Evolutionary conservation across 108 stramenopile genomes (phyloP), one percentile per base, ranked within the genome.

Genomic region (Nitzschia palea): DNA sequence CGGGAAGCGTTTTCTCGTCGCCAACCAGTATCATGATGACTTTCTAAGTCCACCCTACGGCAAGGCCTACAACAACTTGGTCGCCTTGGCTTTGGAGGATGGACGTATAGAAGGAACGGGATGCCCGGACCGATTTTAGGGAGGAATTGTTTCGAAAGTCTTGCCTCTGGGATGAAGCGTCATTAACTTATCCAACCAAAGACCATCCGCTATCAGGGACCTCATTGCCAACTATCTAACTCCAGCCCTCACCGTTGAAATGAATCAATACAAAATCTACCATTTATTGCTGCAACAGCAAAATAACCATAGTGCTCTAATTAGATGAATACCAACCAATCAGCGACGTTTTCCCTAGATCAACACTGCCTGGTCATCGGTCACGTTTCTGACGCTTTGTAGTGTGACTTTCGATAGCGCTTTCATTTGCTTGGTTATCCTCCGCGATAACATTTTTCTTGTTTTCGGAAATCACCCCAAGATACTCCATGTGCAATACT

Each of bases 401-500:
- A 14, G 23, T 15, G 26, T 45, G 50, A 1, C 45, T 14, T 15
- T 17, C 34, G n/a, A 27, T 35, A 6, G 33, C 45, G 14, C n/a
- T 3, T 1, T 53, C 50, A 3, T 14, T 27, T 3, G 40, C 35
- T 6, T 50, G 27, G 10, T 12, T 20, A 8, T 60, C 74, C 31
- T 77, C 79, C 54, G 82, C 87, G n/a, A n/a, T n/a, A n/a, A n/a
- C n/a, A n/a, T n/a, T n/a, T n/a, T n/a, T n/a, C 10, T 73, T 74
- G 33, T 67, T 82, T 61, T 89, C 92, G 4, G 77, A 67, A 70
- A 94, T 94, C 20, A 85, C 86, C n/a, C 93, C 93, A 17, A 94
- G 68, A 56, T 78, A 86, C 52, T 94, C 93, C 28, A 82, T 62
- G 65, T 89, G 69, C 52, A 87, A 65, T 10, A 94, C 82, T 44